Base-by-base conservation (phyloP, 148 eudicot species). In the Pharnaceum exiguum region DNA sequence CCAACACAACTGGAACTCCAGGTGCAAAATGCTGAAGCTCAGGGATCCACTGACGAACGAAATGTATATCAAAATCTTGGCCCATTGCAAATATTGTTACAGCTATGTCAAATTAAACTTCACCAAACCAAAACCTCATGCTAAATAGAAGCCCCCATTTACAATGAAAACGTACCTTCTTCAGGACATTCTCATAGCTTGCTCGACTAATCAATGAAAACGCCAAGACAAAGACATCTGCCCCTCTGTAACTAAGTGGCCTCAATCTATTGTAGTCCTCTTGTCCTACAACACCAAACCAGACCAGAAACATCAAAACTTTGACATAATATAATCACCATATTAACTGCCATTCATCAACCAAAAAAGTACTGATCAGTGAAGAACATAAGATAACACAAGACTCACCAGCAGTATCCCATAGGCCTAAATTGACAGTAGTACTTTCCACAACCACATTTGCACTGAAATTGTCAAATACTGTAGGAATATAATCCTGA, bases 391-490 rank as follows among this genome's bases (percentile, higher is more conserved):
- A 35, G 38, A 35, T 35, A 59, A 59, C 56, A 27, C 19, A 35
- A 31, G 60, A 55, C 72, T 70, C 75, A 93, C 99, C 99, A 68
- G 95, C 99, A 46, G 99, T 93, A 65, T 93, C 99, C 99, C 99
- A 93, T 17, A 93, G 86, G 52, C 99, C 99, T 71, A 93, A 75
- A 59, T 93, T 93, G 50, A 93, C 99, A 52, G 99, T 89, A 70
- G 75, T 83, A 71, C 89, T 77, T 76, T 93, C 96, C 60, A 86
- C 99, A 32, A 86, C 79, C 53, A 93, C 96, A 80, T 93, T 93
- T 63, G 99, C 99, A 79, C 99, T 93, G 87, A 93, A 93, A 73
- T 93, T 93, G 65, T 93, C 99, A 73, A 93, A 93, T 52, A 93
- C 99, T 27, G 99, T 93, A 31, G 99, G 99, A 51, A 93, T 73